Percentiles rank a stretch among this genome's conserved stretches.
Conservation (phyloP, 2,329 filamentous ascomycete genomes). For the Diaporthe citrichinensis region DNA sequence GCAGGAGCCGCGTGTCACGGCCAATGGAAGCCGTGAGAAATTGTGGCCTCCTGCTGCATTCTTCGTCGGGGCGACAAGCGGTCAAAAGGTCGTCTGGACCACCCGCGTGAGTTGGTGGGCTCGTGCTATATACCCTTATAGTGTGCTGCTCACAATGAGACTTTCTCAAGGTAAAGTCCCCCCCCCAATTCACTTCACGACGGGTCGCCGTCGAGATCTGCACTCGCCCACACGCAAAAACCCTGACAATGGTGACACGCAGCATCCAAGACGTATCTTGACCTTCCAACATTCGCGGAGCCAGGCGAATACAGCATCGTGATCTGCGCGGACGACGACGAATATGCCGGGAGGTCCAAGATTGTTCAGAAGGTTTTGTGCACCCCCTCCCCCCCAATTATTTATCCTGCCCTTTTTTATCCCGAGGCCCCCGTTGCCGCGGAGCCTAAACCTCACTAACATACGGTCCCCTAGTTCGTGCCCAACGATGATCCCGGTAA, state of each 20-base stretch:
- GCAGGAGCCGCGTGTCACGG: conserved; percentile 34
- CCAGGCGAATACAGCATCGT: conserved; percentile 42
- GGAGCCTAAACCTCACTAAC: conserved; percentile 7
- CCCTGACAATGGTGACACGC: conserved; percentile 37
- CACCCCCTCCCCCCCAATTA: conserved; percentile 9
- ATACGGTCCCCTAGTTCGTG: conserved; percentile 34
- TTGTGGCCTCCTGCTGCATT: conserved; percentile 37
- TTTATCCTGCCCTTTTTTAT: neutral
- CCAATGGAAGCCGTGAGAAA: conserved; percentile 37
- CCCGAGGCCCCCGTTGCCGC: neutral
- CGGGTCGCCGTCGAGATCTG: neutral
- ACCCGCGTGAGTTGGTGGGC: conserved; percentile 39
- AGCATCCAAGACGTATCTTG: conserved; percentile 42
- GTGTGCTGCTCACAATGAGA: conserved; percentile 41
- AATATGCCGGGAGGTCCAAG: conserved; percentile 41
- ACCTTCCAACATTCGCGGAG: conserved; percentile 41
- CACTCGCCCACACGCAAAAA: conserved; percentile 1
- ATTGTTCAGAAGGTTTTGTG: conserved; percentile 40
- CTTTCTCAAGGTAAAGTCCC: conserved; percentile 40
- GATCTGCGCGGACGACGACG: conserved; percentile 41
- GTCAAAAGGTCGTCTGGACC: conserved; percentile 41
- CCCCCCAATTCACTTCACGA: neutral
- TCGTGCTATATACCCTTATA: conserved; percentile 39
- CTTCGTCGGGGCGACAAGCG: conserved; percentile 38
- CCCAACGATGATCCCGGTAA: conserved; percentile 38